Evolutionary conservation across 352 stramenopile genomes (phyloP), one percentile per base, ranked within the genome.

Genomic region (Globisporangium paddicum): DNA sequence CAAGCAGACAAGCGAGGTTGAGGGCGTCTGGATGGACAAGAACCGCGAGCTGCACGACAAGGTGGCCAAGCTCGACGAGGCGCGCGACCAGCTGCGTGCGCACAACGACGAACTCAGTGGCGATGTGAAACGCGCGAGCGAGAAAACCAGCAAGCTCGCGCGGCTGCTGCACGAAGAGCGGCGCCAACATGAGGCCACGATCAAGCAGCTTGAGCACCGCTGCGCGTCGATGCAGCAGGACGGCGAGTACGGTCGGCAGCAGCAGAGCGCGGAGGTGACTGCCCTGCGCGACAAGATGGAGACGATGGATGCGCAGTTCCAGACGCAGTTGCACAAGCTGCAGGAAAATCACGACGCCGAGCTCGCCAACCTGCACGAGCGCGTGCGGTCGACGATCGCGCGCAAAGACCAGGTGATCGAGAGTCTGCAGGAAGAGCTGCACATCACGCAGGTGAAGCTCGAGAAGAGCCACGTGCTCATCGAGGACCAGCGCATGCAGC

Each of bases 21-120:
- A 91, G 23, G 67, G 66, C 32, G 79, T 89, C n/a, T 93, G 83
- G 83, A 90, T 93, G 80, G 83, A 90, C 38, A 90, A 93, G 70
- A 90, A 87, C 59, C 75, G 79, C 18, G 80, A 89, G 59, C 62
- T 93, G 37, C 80, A 87, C 58, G 83, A 89, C 38, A 87, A 89
- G 47, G 58, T 85, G 35, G 66, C 64, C 53, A 77, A 74, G 25
- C 56, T 89, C 41, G 76, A 89, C 44, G 60, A 72, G 13, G 46
- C 57, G 25, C 64, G 76, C 37, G 74, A 89, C n/a, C 60, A 78
- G 46, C 51, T 87, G 10, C 72, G 69, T 1, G 49, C 55, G 13
- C 67, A 91, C 47, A 79, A 81, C 49, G 69, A 89, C 25, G 72
- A 69, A 38, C 60, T 86, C 37, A 60, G 58, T 16, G 49, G 61